Evolutionary conservation across 495 filamentous ascomycete genomes (phyloP), one percentile per base, ranked within the genome.

Genomic region (Paragyromitra xinjiangensis): DNA sequence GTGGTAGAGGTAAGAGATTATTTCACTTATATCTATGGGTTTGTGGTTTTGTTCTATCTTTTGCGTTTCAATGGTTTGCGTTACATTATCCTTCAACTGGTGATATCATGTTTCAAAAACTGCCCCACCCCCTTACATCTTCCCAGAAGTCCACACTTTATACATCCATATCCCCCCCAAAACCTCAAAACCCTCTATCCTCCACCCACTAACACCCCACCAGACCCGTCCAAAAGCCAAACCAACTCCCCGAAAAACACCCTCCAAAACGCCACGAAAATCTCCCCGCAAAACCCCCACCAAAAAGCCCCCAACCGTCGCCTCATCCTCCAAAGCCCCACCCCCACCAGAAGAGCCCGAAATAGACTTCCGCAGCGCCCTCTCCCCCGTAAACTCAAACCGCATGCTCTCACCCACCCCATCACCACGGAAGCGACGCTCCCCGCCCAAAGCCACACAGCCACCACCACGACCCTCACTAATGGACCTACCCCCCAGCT

Each of bases 381-480:
- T 71, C 48, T 76, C 73, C 11, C 58, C 58, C 16, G 58, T 71
- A 1, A 42, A 42, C 58, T 45, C 67, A 53, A 71, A 71, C 58
- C 48, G 37, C 19, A 34, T 48, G 29, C 73, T 73, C 53, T 59
- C 73, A 14, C 70, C 69, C 11, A 64, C 64, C 6, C 64, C 55
- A 9, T 48, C 76, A 0, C 48, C 73, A 16, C 48, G 73, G 7
- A 70, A 76, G n/a, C 58, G 59, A 9, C 67, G 37, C n/a, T 64
- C 67, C 4, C 61, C 59, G 4, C 19, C 45, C 16, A 70, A 68
- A 73, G 12, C 59, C 12, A 7, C n/a, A 0, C 64, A 29, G 7
- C 64, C 45, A 1, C 48, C 34, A 48, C 37, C 48, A 19, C 64
- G 45, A 11, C 64, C 62, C 45, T 29, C 56, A 1, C 48, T 42